Evolutionary conservation across 805 yeast genomes (phyloP), one percentile per base, ranked within the genome.

Genomic region (Cyberlindnera xylosilytica): DNA sequence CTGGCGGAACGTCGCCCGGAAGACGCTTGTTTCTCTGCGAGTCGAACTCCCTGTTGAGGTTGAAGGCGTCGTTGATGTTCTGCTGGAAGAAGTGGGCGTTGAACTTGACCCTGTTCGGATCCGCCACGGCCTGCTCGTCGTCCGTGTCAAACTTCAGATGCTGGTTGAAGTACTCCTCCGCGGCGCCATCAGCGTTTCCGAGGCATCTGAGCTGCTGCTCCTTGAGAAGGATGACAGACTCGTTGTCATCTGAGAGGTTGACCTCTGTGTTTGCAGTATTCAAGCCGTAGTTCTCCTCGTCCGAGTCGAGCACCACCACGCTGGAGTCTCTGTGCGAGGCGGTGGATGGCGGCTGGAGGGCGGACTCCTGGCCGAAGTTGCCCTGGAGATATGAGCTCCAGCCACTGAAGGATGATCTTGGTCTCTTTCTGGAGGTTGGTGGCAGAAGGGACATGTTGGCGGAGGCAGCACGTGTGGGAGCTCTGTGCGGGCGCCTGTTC

Each of bases 241-340:
- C 52, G 17, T 46, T 40, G 23, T 44, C 52, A 13, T 47, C 53
- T 1, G 47, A 40, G 32, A 13, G 41, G 24, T 34, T 29, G 18
- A 17, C 33, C 13, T 44, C 47, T 1, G 41, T 33, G 23, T 34
- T 30, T 6, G 38, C 41, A 19, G 49, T 38, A 39, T 47, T 43
- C 40, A 50, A 39, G 24, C 43, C 53, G 23, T 47, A 46, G 45
- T 47, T 37, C 18, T 68, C 72, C 20, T 68, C 66, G 36, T 70
- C 75, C 0, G 74, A 70, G 39, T 68, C 74, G 35, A 70, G 47
- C 29, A 65, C 59, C 26, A 69, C 61, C 3, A 69, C 58, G 45
- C 56, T 47, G 16, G 67, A 67, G 24, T 50, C 55, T 13, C 41
- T 44, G 9, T 31, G 50, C 38, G 41, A 38, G 37, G 34, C 24